Percentiles rank a stretch among this genome's conserved stretches.
phyloP scores from a whole-genome alignment of 768 basidiomycete genomes.

The Boletus sp. region DNA sequence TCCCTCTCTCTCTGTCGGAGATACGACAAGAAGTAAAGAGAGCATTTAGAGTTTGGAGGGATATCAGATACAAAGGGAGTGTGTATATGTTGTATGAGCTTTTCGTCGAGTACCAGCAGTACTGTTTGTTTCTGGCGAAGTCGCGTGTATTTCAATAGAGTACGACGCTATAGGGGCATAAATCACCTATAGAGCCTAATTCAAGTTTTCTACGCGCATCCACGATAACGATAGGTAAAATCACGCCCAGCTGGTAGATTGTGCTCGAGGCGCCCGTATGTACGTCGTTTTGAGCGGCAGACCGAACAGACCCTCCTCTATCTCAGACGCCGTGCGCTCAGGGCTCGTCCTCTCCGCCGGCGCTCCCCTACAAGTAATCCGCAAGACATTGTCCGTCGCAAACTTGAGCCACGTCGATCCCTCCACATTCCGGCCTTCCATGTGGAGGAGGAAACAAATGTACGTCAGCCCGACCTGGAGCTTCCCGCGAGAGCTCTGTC shows the following conservation, averaged over 20 bases:
- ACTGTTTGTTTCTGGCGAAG: neutral
- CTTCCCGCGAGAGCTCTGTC: neutral
- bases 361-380: conserved; percentile 6
- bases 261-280: conserved; percentile 15
- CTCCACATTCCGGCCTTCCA: neutral
- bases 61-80: conserved; percentile 54
- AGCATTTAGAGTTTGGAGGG: conserved; percentile 49
- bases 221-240: neutral
- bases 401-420: conserved; percentile 23
- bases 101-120: neutral
- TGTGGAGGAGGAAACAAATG: conserved; percentile 22
- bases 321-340: neutral
- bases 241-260: neutral
- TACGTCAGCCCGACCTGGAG: conserved; percentile 18
- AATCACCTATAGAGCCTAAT: neutral
- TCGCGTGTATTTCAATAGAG: neutral
- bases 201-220: too few relatives aligned
- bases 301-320: neutral
- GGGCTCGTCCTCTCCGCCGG: neutral
- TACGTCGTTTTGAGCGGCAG: conserved; percentile 6
- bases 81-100: conserved; percentile 53
- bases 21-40: conserved; percentile 46
- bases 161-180: neutral
- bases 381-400: conserved; percentile 23
- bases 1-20: conserved; percentile 23